Conservation (phyloP, 805 yeast genomes). For the Candida wancherniae region DNA sequence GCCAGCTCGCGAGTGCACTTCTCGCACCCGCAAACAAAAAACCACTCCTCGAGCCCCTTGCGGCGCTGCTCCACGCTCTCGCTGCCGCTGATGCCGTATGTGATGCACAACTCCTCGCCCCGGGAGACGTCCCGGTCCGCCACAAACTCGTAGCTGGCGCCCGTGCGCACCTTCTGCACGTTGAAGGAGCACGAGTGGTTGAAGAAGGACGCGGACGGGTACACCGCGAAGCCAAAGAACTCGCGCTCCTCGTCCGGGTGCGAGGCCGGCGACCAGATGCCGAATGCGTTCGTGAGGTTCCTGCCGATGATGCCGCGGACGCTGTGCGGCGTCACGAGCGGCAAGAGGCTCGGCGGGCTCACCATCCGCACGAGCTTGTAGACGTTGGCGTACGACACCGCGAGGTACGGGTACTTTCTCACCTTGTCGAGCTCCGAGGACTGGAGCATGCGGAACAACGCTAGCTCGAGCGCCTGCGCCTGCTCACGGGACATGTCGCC, state of each 20-base stretch:
- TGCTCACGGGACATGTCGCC: constrained; percentile 3
- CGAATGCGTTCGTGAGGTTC: constrained; percentile 65
- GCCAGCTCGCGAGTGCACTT: too few relatives aligned
- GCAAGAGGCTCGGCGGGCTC: constrained; percentile 31
- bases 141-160: constrained; percentile 35
- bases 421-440: constrained; percentile 48
- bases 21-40: constrained; percentile 51
- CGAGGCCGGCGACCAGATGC: constrained; percentile 51
- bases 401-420: constrained; percentile 41
- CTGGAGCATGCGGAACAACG: constrained; percentile 41
- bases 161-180: constrained; percentile 36
- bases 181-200: constrained; percentile 66
- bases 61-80: constrained; percentile 40
- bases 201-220: constrained; percentile 61
- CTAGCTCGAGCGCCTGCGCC: constrained; percentile 17
- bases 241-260: constrained; percentile 43
- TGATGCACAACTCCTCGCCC: constrained; percentile 54
- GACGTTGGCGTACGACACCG: constrained; percentile 43
- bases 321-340: constrained; percentile 30
- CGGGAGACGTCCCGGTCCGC: constrained; percentile 34
- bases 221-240: constrained; percentile 56
- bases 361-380: constrained; percentile 44
- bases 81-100: constrained; percentile 50
- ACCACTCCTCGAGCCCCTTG: constrained; percentile 48
- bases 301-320: constrained; percentile 50